These are phyloP conservation scores for Phialemoniopsis sp. DNA, from an alignment of 2,329 filamentous ascomycete species.

Conservation along the genomic window DNA sequence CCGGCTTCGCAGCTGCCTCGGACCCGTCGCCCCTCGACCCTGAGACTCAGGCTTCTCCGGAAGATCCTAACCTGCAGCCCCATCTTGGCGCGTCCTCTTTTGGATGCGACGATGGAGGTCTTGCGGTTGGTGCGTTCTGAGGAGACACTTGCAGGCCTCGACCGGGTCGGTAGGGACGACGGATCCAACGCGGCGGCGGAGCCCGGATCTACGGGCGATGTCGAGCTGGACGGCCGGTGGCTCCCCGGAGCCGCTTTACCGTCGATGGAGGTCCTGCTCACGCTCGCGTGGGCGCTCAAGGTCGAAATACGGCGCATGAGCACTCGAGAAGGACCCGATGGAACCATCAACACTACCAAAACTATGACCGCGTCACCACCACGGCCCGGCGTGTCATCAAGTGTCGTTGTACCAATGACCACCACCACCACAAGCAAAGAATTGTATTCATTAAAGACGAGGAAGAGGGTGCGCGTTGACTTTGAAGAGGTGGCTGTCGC, in stretches of 20 bases:
- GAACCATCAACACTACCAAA: constrained; percentile 6
- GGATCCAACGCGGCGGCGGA: constrained; percentile 19
- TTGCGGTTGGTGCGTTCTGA: constrained; percentile 66
- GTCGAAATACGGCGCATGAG: constrained; percentile 34
- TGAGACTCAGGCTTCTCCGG: constrained; percentile 58
- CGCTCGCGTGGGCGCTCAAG: constrained; percentile 40
- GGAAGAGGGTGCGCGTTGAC: constrained; percentile 2
- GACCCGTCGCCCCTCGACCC: constrained; percentile 49
- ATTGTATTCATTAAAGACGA: not conserved
- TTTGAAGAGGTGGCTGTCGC: not conserved
- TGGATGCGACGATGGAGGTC: constrained; percentile 70
- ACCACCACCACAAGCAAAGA: constrained; percentile 3
- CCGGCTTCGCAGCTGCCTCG: constrained; percentile 47
- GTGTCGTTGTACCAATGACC: constrained; percentile 7
- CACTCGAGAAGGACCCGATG: constrained; percentile 10
- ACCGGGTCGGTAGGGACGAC: constrained; percentile 36
- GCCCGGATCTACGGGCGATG: constrained; percentile 20
- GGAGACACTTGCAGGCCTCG: constrained; percentile 35
- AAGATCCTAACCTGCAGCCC: constrained; percentile 71
- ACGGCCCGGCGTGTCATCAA: constrained; percentile 7
- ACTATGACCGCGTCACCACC: constrained; percentile 7
- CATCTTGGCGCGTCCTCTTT: constrained; percentile 67
- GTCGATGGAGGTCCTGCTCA: constrained; percentile 42
- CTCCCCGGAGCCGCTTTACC: constrained; percentile 32
- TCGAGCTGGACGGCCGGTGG: constrained; percentile 20